Evolutionary conservation across 176 grass and related monocot genomes (phyloP).

Genomic region (Oryza nivara): DNA sequence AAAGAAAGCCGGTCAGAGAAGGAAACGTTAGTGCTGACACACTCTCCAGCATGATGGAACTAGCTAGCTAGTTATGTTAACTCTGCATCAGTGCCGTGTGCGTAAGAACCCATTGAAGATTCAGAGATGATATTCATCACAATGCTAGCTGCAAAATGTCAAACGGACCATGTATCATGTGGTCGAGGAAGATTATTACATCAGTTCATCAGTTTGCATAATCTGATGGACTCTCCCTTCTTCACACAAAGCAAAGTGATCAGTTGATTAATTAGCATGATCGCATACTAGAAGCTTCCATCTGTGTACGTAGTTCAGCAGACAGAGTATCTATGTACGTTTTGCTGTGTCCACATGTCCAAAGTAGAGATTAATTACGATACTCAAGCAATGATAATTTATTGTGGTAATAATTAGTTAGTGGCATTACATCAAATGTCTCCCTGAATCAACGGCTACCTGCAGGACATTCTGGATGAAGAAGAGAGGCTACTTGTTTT

Average conservation of each 20-base stretch:
- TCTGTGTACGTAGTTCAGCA: neutral
- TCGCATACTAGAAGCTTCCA: neutral
- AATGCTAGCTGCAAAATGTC: neutral
- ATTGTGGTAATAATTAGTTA: neutral
- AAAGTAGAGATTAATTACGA: neutral
- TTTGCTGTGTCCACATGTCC: neutral
- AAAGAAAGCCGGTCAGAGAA: neutral
- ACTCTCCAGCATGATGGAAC: constrained; percentile 8
- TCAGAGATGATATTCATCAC: neutral
- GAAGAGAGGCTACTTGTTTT: constrained; percentile 15
- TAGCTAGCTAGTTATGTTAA: constrained; percentile 1
- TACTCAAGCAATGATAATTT: neutral
- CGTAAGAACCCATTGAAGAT: constrained; percentile 42
- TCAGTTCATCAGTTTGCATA: neutral
- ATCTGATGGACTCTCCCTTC: neutral
- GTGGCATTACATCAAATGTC: neutral
- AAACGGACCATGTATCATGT: neutral
- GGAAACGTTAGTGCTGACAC: constrained; percentile 23
- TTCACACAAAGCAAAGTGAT: neutral
- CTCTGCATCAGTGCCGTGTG: constrained; percentile 26
- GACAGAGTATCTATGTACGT: constrained; percentile 1
- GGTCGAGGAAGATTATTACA: neutral
- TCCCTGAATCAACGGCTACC: neutral
- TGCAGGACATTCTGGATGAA: constrained; percentile 29
- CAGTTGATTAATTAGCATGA: neutral